Evolutionary conservation across 257 asterid species (phyloP).

Genomic region (Eucommia ulmoides): DNA sequence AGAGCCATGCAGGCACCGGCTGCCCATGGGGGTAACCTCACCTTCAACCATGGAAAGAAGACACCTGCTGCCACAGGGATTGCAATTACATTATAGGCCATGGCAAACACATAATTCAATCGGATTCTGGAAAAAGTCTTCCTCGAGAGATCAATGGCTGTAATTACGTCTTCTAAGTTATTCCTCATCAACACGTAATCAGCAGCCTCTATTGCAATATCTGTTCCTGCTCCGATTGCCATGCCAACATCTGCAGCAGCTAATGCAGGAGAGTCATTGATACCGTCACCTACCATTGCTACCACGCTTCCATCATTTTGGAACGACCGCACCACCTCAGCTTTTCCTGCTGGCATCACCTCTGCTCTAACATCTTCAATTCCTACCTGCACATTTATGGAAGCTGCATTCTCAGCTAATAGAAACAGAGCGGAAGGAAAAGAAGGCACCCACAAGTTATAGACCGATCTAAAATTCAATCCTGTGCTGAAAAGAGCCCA

Average conservation of each 20-base stretch:
- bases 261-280: slow-evolving; percentile 92
- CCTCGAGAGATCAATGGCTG: slow-evolving; percentile 89
- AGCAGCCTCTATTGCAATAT: slow-evolving; percentile 95
- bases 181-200: slow-evolving; percentile 90
- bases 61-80: slow-evolving; percentile 89
- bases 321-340: slow-evolving; percentile 69
- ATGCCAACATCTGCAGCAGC: slow-evolving; percentile 99
- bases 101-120: slow-evolving; percentile 69
- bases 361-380: slow-evolving; percentile 89
- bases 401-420: no score
- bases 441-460: no score
- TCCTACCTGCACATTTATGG: slow-evolving; percentile 62
- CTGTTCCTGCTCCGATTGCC: slow-evolving; percentile 99
- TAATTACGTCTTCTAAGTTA: slow-evolving; percentile 87
- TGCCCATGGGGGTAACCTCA: slow-evolving; percentile 89
- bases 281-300: slow-evolving; percentile 99
- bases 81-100: slow-evolving; percentile 78
- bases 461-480: no score
- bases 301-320: slow-evolving; percentile 75
- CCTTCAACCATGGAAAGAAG: slow-evolving; percentile 52
- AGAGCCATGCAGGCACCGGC: slow-evolving; percentile 99
- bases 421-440: no score
- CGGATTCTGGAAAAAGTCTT: slow-evolving; percentile 78
- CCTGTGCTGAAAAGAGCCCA: no score
- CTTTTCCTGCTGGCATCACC: slow-evolving; percentile 98